Evolutionary conservation across 1,139 yeast species (phyloP), one percentile per base, ranked within the genome.

Genomic region (Geotrichum klebahnii): DNA sequence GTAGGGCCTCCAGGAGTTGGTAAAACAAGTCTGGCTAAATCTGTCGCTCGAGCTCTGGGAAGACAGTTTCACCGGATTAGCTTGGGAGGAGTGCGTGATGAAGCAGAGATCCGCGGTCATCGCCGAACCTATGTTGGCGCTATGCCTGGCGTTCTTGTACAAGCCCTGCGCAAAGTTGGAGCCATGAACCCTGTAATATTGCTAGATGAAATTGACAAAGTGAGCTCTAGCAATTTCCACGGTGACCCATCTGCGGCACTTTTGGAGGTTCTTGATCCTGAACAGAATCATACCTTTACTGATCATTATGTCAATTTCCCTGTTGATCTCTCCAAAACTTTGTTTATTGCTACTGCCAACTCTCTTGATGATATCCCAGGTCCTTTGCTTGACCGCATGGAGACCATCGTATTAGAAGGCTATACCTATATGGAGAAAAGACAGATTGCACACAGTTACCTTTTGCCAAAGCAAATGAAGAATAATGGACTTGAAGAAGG

Each of bases 1-100:
- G 89, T 89, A 2, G 97, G 97, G 0, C 97, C 97, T 8, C 97
- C 97, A 0, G 97, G 97, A 43, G 95, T 89, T 5, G 97, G 97
- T 36, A 89, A 89, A 65, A 89, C 97, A 0, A 86, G 96, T 2
- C 73, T 89, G 54, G 96, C 96, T 2, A 82, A 82, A 63, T 84
- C 95, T 0, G 81, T 89, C 48, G 96, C 97, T 1, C 73, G 76
- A n/a, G 79, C 95, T 1, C 70, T 89, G 55, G 85, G 85, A 3
- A 75, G 96, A 51, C 79, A 81, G 58, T 86, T 88, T 64, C 95
- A 88, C 67, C 74, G 96, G 52, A 77, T 89, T 36, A 84, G 95
- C 1, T 77, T 89, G 5, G 97, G 97, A 37, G 97, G 97, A 47
- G 75, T 89, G 42, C 80, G 84, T 55, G 96, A 89, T 62, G 96